Conservation (phyloP, 495 filamentous ascomycete genomes). For the Talaromyces proteolyticus region DNA sequence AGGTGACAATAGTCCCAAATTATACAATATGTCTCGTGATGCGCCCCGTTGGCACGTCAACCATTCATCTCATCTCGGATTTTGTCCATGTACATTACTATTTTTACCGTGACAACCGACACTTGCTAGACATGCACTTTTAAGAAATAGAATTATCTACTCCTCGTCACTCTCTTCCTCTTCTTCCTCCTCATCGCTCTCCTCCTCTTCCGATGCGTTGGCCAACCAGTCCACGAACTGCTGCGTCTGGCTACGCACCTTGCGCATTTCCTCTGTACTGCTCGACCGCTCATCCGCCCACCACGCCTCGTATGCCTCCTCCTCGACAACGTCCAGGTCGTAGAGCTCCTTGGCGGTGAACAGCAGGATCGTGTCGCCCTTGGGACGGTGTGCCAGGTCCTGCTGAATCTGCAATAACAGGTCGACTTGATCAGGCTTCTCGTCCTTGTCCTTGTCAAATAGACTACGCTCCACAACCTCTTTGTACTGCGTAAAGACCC, state of each 20-base stretch:
- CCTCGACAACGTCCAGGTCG: constrained; percentile 77
- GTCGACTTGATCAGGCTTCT: constrained; percentile 75
- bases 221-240: constrained; percentile 83
- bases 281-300: constrained; percentile 68
- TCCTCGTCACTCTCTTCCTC: constrained; percentile 48
- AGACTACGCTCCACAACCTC: constrained; percentile 52
- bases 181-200: constrained; percentile 64
- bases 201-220: constrained; percentile 74
- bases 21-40: too few species aligned
- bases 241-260: constrained; percentile 64
- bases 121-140: too few species aligned
- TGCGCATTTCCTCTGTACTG: constrained; percentile 58
- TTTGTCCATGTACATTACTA: too few species aligned
- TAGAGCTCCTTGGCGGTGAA: constrained; percentile 76
- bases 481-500: constrained; percentile 50
- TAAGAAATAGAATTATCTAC: too few species aligned
- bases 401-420: constrained; percentile 76
- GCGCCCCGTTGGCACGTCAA: too few species aligned
- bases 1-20: too few species aligned
- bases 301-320: constrained; percentile 84
- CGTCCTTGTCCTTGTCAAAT: constrained; percentile 50
- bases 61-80: too few species aligned
- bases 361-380: constrained; percentile 63
- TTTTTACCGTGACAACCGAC: too few species aligned
- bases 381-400: constrained; percentile 57